Evolutionary conservation across 306 rosid genomes (phyloP).

Genomic region (Adenanthera pavonina): DNA sequence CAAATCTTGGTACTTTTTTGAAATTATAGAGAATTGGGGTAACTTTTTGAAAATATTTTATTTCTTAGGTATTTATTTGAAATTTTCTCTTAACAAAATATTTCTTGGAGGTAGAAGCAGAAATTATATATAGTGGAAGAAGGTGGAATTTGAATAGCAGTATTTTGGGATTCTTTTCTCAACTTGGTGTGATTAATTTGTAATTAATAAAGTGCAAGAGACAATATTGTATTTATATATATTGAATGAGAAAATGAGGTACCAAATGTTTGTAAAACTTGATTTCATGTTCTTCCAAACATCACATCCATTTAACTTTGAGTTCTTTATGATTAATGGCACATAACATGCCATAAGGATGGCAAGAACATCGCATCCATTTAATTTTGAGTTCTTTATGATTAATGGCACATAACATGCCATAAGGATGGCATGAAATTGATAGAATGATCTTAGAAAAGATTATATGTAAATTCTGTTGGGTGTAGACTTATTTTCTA

Average conservation of each 20-base stretch:
- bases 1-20: too few species aligned
- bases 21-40: too few species aligned
- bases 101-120: not conserved
- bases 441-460: not conserved
- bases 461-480: too few species aligned
- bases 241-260: not conserved
- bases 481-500: too few species aligned
- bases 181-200: not conserved
- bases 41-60: too few species aligned
- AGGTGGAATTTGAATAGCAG: not conserved
- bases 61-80: too few species aligned
- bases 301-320: not conserved
- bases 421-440: not conserved
- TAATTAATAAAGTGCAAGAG: not conserved
- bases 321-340: not conserved
- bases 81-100: not conserved
- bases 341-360: not conserved
- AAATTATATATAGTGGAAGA: not conserved
- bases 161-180: not conserved
- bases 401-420: not conserved
- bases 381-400: not conserved
- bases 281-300: not conserved
- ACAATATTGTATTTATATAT: not conserved
- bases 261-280: not conserved
- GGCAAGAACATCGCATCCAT: too few species aligned